Evolutionary conservation across 345 rosid species (phyloP), one percentile per base, ranked within the genome.

Genomic region (Camelina sativa): DNA sequence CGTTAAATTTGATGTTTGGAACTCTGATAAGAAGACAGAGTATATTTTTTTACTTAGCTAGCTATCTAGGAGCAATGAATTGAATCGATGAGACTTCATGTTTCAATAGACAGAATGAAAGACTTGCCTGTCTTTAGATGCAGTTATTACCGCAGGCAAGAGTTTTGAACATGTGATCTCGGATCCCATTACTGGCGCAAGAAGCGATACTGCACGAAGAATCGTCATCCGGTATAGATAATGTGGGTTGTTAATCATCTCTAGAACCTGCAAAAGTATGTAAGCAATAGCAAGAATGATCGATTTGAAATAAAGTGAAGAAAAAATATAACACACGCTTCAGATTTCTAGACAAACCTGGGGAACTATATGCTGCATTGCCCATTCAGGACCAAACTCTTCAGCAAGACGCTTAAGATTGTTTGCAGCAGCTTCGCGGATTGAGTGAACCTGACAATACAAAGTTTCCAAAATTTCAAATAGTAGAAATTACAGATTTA

Each of bases 351-450:
- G 48, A 76, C 77, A 44, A 65, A 94, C 98, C 96, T 88, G 96
- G 51, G 97, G 95, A 80, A 94, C 89, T 79, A 91, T 91, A 80
- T 94, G 97, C 80, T 87, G 91, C 98, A 91, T 94, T 75, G 97
- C 95, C 97, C 98, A 94, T n/a, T 94, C 95, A 38, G 96, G 91
- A 44, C 98, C 98, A 82, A 94, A 94, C 78, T 94, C 98, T 82
- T 93, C 98, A 22, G 94, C 97, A 40, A 93, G 97, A 69, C 96
- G 90, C 84, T 90, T 94, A 68, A 94, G 86, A 65, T 91, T 94
- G 74, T 94, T 94, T 32, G 97, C 91, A 62, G 96, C 97, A 30
- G 98, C 98, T 67, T 94, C 98, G 3, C 96, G 95, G 48, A 94
- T 94, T 9, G 95, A 91, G 80, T 85, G 91, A 59, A 94, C 97